Conservation (phyloP, 140 eudicot species). For the Cichorium intybus region DNA sequence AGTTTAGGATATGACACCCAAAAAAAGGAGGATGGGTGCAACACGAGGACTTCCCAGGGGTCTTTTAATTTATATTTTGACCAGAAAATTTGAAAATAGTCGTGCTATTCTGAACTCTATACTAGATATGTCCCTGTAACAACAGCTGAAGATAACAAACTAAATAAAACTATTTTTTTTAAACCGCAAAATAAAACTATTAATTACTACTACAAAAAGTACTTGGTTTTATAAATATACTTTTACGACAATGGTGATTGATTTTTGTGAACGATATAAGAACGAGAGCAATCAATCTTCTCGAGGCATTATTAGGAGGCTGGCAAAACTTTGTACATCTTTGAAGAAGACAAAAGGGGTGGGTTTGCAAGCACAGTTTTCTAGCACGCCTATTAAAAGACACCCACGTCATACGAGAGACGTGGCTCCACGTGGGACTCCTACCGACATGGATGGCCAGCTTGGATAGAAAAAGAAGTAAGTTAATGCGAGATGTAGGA, state of each 20-base stretch:
- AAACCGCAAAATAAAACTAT: neutral
- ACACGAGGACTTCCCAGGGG: no score
- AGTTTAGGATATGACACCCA: no score
- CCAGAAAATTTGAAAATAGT: no score
- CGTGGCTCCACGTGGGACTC: conserved; percentile 38
- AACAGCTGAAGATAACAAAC: no score
- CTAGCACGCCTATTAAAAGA: conserved; percentile 22
- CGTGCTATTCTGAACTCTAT: no score
- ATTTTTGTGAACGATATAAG: neutral
- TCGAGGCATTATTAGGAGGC: conserved; percentile 22
- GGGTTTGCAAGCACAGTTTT: conserved; percentile 13
- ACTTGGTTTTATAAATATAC: neutral
- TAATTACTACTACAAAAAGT: neutral
- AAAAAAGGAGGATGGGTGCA: no score
- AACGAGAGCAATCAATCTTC: neutral
- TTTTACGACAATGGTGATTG: neutral
- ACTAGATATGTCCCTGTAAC: no score
- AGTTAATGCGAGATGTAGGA: conserved; percentile 18
- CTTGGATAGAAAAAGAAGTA: conserved; percentile 23
- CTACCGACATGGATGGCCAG: conserved; percentile 37
- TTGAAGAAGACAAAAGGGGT: conserved; percentile 23
- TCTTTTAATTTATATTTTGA: no score
- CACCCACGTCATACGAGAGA: conserved; percentile 23
- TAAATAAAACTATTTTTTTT: no score
- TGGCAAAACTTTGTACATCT: conserved; percentile 15